A percentile compares a stretch with the other conserved stretches of the same genome.
phyloP scores from a whole-genome alignment of 352 stramenopile species.

The Nothophytophthora sp. region DNA sequence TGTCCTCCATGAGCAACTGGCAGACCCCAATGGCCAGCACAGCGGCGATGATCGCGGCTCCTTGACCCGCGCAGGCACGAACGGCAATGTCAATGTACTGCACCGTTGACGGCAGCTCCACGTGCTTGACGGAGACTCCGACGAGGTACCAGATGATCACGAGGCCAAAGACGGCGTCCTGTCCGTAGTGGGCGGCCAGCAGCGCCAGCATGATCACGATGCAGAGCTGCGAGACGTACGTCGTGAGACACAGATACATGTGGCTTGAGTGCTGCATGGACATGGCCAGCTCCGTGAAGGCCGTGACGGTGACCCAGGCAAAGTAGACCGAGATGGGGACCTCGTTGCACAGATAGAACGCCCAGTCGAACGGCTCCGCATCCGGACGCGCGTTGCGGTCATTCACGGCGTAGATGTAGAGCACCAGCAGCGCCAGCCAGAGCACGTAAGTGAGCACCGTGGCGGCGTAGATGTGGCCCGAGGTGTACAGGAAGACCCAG shows the following conservation, averaged over 20 bases:
- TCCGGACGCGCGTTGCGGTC: slow-evolving; percentile 52
- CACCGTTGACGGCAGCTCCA: slow-evolving; percentile 40
- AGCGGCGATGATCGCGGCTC: slow-evolving; percentile 50
- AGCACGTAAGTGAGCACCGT: slow-evolving; percentile 67
- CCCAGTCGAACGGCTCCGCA: slow-evolving; percentile 57
- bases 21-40: slow-evolving; percentile 57
- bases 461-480: slow-evolving; percentile 51
- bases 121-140: slow-evolving; percentile 58
- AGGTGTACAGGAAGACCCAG: slow-evolving; percentile 66
- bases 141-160: slow-evolving; percentile 76
- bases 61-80: slow-evolving; percentile 62
- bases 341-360: slow-evolving; percentile 74
- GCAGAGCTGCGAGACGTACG: slow-evolving; percentile 65
- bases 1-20: slow-evolving; percentile 56
- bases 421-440: slow-evolving; percentile 70
- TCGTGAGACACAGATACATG: slow-evolving; percentile 49
- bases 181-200: slow-evolving; percentile 56
- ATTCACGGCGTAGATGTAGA: slow-evolving; percentile 83
- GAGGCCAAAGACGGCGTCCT: slow-evolving; percentile 61
- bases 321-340: slow-evolving; percentile 80
- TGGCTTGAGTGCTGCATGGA: slow-evolving; percentile 59
- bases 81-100: slow-evolving; percentile 56
- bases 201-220: slow-evolving; percentile 64
- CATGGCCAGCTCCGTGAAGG: slow-evolving; percentile 70
- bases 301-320: slow-evolving; percentile 70